These are phyloP conservation scores for Endocalyx cinctus DNA, from an alignment of 2,329 filamentous ascomycete genomes.

Conservation along the genomic window DNA sequence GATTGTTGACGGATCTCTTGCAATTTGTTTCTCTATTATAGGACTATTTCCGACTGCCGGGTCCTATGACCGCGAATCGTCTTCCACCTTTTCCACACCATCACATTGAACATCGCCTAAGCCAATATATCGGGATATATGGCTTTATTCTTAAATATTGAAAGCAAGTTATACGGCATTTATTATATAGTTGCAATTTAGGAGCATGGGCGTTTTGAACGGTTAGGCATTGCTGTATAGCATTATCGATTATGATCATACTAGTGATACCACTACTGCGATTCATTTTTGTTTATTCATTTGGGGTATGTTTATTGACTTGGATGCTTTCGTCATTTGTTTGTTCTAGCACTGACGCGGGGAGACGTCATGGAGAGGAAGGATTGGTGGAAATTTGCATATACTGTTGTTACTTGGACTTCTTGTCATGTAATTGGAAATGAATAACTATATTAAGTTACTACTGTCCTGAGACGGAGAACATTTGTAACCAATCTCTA, in stretches of 20 bases:
- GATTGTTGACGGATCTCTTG: slow-evolving; percentile 17
- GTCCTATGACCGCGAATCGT: slow-evolving; percentile 16
- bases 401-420: too few species aligned
- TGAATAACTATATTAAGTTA: too few species aligned
- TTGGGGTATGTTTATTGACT: too few species aligned
- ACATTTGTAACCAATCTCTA: too few species aligned
- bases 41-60: slow-evolving; percentile 20
- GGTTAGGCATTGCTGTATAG: not conserved
- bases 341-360: too few species aligned
- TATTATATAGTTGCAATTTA: slow-evolving; percentile 3
- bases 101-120: not conserved
- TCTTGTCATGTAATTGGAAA: too few species aligned
- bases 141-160: slow-evolving; percentile 1
- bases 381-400: too few species aligned
- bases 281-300: not conserved
- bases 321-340: too few species aligned
- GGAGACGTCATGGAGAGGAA: too few species aligned
- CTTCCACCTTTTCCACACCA: slow-evolving; percentile 2
- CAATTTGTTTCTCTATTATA: slow-evolving; percentile 11
- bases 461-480: too few species aligned
- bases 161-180: too few species aligned
- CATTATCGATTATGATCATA: slow-evolving; percentile 15
- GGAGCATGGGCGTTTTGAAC: not conserved
- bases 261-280: slow-evolving; percentile 18
- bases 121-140: not conserved